A percentile compares a stretch with the other conserved stretches of the same genome.
phyloP scores from a whole-genome alignment of 768 basidiomycete genomes.

The Russula sp. region DNA sequence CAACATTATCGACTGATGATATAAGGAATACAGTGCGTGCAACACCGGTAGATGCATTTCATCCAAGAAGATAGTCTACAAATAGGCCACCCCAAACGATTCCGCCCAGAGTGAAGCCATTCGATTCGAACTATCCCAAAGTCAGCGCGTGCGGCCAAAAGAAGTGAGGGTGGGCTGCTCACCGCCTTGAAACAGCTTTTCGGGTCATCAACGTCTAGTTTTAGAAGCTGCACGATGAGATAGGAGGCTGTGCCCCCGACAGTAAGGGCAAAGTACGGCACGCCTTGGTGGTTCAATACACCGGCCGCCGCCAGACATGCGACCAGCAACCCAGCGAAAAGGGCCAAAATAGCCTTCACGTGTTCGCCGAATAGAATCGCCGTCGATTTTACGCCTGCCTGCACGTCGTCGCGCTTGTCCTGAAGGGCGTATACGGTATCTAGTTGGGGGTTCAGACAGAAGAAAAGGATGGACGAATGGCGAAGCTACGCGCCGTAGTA shows the following conservation, averaged over 20 bases:
- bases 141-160: neutral
- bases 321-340: slow-evolving; percentile 33
- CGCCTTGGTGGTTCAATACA: slow-evolving; percentile 27
- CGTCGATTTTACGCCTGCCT: slow-evolving; percentile 56
- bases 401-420: slow-evolving; percentile 53
- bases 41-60: neutral
- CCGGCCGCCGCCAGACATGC: slow-evolving; percentile 28
- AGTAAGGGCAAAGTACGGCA: slow-evolving; percentile 11
- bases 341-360: slow-evolving; percentile 40
- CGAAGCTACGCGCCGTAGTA: slow-evolving; percentile 18
- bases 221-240: slow-evolving; percentile 13
- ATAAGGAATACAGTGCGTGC: too few species aligned
- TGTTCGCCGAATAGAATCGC: slow-evolving; percentile 49
- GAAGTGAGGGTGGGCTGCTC: neutral
- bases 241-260: slow-evolving; percentile 7
- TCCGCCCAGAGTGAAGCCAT: slow-evolving; percentile 12
- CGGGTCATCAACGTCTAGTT: slow-evolving; percentile 9
- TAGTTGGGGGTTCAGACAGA: slow-evolving; percentile 35
- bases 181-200: slow-evolving; percentile 7
- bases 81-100: slow-evolving; percentile 15
- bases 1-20: too few species aligned
- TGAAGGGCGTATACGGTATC: slow-evolving; percentile 61
- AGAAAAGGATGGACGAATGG: neutral
- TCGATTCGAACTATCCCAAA: slow-evolving; percentile 8
- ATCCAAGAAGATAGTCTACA: slow-evolving; percentile 6